phyloP scores from a whole-genome alignment of 1,284 basidiomycete genomes.

The Inonotus hispidus region DNA sequence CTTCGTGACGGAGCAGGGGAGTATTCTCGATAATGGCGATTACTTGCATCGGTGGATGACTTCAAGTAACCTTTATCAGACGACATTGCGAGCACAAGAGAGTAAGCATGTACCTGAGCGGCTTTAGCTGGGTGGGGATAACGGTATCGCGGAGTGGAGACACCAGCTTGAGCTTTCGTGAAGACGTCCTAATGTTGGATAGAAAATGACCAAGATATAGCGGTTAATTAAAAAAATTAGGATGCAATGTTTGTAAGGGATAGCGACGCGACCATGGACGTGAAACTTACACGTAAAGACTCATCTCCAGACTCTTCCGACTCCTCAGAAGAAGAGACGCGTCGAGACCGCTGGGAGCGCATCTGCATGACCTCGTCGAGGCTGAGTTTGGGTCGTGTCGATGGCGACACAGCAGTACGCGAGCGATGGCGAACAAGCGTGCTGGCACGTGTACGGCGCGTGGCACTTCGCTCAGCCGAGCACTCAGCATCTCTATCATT shows the following conservation, averaged over 20 bases:
- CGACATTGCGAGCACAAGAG: neutral
- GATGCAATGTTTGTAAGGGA: neutral
- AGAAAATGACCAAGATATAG: neutral
- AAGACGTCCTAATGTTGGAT: slow-evolving; percentile 9
- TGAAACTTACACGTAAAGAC: slow-evolving; percentile 12
- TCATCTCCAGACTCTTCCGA: slow-evolving; percentile 18
- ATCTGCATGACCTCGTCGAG: slow-evolving; percentile 20
- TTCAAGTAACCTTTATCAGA: neutral
- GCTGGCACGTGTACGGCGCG: neutral
- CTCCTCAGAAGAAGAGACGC: slow-evolving; percentile 18
- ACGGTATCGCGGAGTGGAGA: slow-evolving; percentile 7
- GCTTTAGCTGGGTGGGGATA: slow-evolving; percentile 12
- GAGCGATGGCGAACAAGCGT: slow-evolving; percentile 1
- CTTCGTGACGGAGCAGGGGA: slow-evolving; percentile 1
- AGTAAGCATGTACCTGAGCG: neutral
- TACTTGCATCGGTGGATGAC: neutral
- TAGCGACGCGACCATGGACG: slow-evolving; percentile 4
- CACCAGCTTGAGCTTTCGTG: neutral
- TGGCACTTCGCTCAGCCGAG: neutral
- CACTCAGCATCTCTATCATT: neutral
- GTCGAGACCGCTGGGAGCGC: slow-evolving; percentile 12
- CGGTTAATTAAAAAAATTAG: neutral
- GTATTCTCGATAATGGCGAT: slow-evolving; percentile 9
- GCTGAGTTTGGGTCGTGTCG: slow-evolving; percentile 14
- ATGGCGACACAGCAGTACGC: slow-evolving; percentile 4